phyloP scores from a whole-genome alignment of 2,329 filamentous ascomycete genomes.

The Penicillium sp. region DNA sequence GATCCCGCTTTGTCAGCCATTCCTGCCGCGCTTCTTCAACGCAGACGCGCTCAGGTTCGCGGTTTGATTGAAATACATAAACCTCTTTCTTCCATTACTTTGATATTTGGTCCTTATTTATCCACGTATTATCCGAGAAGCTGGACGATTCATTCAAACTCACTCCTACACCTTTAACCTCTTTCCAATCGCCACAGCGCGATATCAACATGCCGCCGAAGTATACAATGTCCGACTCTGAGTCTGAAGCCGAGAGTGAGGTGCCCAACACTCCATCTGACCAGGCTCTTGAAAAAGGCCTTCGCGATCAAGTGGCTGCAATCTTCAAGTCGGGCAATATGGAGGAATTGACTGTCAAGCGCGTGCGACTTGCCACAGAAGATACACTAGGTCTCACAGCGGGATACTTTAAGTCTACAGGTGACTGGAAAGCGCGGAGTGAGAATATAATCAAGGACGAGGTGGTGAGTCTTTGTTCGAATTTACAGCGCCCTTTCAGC shows the following conservation, averaged over 20 bases:
- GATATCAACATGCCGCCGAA: constrained; percentile 30
- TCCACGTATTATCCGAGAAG: not conserved
- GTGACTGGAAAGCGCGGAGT: constrained; percentile 56
- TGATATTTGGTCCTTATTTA: not conserved
- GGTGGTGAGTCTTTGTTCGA: constrained; percentile 43
- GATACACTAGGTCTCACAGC: constrained; percentile 51
- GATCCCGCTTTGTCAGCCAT: constrained; percentile 20
- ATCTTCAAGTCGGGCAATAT: constrained; percentile 42
- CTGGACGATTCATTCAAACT: not conserved
- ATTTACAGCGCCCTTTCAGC: not conserved
- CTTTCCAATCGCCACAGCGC: not conserved
- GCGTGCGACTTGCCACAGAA: constrained; percentile 55
- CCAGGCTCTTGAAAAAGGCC: constrained; percentile 35
- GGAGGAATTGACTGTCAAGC: constrained; percentile 59
- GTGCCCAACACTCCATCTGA: constrained; percentile 31
- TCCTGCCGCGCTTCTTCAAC: not conserved
- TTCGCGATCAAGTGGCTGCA: constrained; percentile 41
- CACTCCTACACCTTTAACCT: not conserved
- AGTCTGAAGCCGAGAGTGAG: constrained; percentile 26
- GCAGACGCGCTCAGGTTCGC: constrained; percentile 1
- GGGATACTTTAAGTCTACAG: constrained; percentile 57
- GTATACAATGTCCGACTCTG: constrained; percentile 33
- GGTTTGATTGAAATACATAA: not conserved
- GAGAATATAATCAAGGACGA: constrained; percentile 55
- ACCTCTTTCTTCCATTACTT: not conserved